Evolutionary conservation across 257 asterid genomes (phyloP).

Genomic region (Jacaranda copaia): DNA sequence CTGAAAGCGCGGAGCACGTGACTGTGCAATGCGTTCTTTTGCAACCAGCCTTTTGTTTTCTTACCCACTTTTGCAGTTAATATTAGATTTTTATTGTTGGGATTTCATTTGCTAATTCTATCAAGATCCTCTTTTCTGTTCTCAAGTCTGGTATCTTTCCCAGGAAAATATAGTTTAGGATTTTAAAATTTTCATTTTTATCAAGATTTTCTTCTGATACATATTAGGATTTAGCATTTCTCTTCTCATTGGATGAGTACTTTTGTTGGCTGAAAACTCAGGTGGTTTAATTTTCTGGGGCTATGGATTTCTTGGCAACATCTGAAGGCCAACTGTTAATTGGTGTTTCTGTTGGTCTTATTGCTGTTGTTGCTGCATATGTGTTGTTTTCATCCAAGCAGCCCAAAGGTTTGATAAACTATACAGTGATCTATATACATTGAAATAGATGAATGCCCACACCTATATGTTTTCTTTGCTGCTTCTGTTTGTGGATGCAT

Average conservation of each 20-base stretch:
- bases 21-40: background rate
- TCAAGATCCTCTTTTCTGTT: conserved; percentile 33
- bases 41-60: background rate
- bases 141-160: conserved; percentile 3
- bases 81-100: background rate
- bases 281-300: conserved; percentile 35
- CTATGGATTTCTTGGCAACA: conserved; percentile 70
- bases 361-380: conserved; percentile 76
- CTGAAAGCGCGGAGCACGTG: no score
- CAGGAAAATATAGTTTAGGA: background rate
- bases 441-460: conserved; percentile 11
- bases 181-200: background rate
- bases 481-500: conserved; percentile 12
- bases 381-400: conserved; percentile 63
- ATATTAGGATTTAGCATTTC: conserved; percentile 4
- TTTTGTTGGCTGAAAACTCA: conserved; percentile 23
- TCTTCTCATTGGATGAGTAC: background rate
- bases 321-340: conserved; percentile 67
- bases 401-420: conserved; percentile 59
- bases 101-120: background rate
- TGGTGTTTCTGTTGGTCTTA: conserved; percentile 64
- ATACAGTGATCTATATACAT: conserved; percentile 1
- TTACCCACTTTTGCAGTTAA: background rate
- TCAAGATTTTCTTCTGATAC: background rate
- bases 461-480: background rate